Evolutionary conservation across 1,139 yeast genomes (phyloP).

Genomic region (Hansenula lynferdii): DNA sequence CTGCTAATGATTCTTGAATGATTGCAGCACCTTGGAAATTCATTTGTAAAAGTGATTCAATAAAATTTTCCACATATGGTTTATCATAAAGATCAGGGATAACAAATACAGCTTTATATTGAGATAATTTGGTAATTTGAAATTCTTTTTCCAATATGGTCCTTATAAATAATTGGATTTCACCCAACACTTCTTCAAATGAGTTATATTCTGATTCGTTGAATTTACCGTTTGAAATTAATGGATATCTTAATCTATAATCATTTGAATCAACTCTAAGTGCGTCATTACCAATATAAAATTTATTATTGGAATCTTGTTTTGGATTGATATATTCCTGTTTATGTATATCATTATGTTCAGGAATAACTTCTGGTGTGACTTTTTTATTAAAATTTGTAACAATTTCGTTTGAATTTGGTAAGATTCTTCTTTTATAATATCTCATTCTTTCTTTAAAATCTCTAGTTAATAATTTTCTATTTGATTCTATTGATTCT

Average conservation of each 20-base stretch:
- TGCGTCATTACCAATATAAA: slow-evolving; percentile 68
- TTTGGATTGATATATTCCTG: slow-evolving; percentile 58
- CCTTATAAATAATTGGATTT: slow-evolving; percentile 44
- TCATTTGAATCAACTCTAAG: slow-evolving; percentile 44
- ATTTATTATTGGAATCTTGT: slow-evolving; percentile 24
- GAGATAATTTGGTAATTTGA: slow-evolving; percentile 37
- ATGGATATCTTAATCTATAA: slow-evolving; percentile 68
- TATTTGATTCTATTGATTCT: slow-evolving; percentile 36
- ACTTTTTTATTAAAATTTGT: slow-evolving; percentile 65
- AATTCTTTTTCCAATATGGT: slow-evolving; percentile 38
- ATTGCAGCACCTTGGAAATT: slow-evolving; percentile 73
- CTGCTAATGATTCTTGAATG: slow-evolving; percentile 86
- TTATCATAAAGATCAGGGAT: slow-evolving; percentile 89
- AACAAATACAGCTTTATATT: slow-evolving; percentile 52
- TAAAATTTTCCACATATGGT: slow-evolving; percentile 65
- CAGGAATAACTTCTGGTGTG: slow-evolving; percentile 68
- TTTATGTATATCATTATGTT: slow-evolving; percentile 70
- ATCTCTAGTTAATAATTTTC: slow-evolving; percentile 54
- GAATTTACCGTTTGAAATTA: slow-evolving; percentile 50
- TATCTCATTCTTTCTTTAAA: slow-evolving; percentile 90
- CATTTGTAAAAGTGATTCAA: slow-evolving; percentile 55
- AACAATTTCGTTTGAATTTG: slow-evolving; percentile 82
- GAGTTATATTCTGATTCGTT: slow-evolving; percentile 64
- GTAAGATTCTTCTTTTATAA: slow-evolving; percentile 81
- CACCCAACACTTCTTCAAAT: slow-evolving; percentile 72